Base-by-base conservation (phyloP, 2,329 filamentous ascomycete genomes). In the Blastomyces silverae region DNA sequence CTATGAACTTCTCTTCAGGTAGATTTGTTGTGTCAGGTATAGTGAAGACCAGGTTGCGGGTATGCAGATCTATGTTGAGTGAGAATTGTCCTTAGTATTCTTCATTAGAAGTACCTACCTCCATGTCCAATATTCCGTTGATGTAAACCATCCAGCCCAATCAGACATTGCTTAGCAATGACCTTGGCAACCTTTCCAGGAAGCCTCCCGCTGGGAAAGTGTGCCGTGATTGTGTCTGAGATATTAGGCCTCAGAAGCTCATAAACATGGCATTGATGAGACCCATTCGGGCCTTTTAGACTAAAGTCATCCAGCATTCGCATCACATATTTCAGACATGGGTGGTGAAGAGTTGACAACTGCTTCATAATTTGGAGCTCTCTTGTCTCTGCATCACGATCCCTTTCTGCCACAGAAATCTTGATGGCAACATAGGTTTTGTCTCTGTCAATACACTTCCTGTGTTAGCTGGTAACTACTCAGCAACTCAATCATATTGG, bases 201-300 rank as follows among this genome's bases (percentile, higher is more conserved):
- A 62, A 80, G 70, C 71, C 79, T 72, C 70, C 71, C 66, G 66
- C 70, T 68, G 67, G 68, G 31, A 64, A 76, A 76, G 22, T 71
- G 73, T 10, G 69, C 66, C 58, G 77, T 72, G 62, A 79, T 73
- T 65, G 75, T 68, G 58, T 75, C 71, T 11, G 76, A 72, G 20
- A 80, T 71, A 68, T 70, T 80, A 8, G 78, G 74, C 1, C 77
- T 78, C 37, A 80, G 63, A n/a, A 77, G 69, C 52, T 80, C 75
- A 56, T 77, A 73, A 6, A 82, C 75, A 0, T 82, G 68, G 67
- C 79, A 82, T 56, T 56, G 66, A 66, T 83, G 80, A 2, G 44
- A 71, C 10, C 80, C 79, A 69, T 82, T 82, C 4, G 79, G 79
- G 11, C 80, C 79, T 1, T 68, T 55, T 56, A 78, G 59, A 6